Conservation (phyloP, 805 yeast species). For the Pichia scutulata region DNA sequence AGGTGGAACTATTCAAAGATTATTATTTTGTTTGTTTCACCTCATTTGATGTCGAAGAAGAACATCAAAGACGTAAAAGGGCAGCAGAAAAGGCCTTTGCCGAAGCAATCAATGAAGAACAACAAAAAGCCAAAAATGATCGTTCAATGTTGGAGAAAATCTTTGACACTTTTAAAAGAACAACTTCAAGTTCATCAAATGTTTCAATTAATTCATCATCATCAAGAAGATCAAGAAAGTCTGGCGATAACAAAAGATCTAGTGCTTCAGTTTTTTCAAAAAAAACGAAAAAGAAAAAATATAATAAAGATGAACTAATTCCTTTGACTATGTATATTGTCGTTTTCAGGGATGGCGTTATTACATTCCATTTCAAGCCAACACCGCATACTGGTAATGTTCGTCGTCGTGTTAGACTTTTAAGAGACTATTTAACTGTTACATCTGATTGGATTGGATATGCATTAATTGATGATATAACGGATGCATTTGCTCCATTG, state of each 20-base stretch:
- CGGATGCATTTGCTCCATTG: constrained; percentile 96
- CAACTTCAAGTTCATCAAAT: background rate
- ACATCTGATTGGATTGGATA: constrained; percentile 96
- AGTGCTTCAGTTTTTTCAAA: constrained; percentile 17
- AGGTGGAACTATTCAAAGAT: constrained; percentile 84
- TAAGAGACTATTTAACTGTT: constrained; percentile 82
- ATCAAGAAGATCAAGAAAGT: constrained; percentile 7
- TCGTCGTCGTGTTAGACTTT: constrained; percentile 80
- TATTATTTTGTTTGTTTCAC: constrained; percentile 90
- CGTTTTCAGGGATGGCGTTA: constrained; percentile 83
- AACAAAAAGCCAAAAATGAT: constrained; percentile 12
- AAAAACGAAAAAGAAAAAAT: constrained; percentile 11
- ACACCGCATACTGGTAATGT: constrained; percentile 97
- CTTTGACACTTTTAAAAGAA: background rate
- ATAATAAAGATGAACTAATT: constrained; percentile 50
- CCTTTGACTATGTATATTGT: constrained; percentile 91
- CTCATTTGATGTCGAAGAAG: constrained; percentile 73
- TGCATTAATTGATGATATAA: constrained; percentile 92
- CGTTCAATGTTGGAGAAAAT: constrained; percentile 12
- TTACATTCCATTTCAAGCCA: constrained; percentile 90
- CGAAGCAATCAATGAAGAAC: constrained; percentile 15
- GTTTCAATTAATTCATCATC: background rate
- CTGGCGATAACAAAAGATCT: constrained; percentile 1
- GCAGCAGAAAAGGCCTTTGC: constrained; percentile 19
- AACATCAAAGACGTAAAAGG: constrained; percentile 38